A percentile compares a stretch with the other conserved stretches of the same genome.
These are phyloP conservation scores for Tephrocybe rancida DNA, from an alignment of 768 basidiomycete genomes.

Conservation along the genomic window DNA sequence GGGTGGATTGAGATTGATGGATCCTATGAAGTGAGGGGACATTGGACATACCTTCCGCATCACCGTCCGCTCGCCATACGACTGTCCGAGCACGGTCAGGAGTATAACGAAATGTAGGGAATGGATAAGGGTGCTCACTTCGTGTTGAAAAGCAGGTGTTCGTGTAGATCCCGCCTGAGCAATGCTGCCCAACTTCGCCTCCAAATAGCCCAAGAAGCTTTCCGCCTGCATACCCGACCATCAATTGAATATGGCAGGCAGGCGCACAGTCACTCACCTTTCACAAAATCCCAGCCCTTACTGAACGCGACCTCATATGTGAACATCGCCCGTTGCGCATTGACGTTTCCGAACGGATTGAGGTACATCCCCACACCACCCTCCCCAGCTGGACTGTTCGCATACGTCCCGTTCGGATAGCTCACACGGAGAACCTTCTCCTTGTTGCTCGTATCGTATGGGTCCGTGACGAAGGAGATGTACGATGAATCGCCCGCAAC, in stretches of 20 bases:
- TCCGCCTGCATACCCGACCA: background rate
- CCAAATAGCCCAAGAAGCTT: background rate
- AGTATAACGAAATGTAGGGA: background rate
- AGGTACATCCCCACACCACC: background rate
- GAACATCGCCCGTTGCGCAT: background rate
- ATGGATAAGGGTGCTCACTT: background rate
- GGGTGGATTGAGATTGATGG: background rate
- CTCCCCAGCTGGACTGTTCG: background rate
- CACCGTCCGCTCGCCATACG: background rate
- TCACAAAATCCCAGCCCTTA: background rate
- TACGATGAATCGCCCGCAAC: background rate
- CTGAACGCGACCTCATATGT: background rate
- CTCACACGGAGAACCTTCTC: background rate
- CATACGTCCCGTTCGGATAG: conserved; percentile 1
- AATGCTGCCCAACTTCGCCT: background rate
- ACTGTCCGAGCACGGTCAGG: background rate
- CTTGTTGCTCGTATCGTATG: background rate
- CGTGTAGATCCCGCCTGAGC: background rate
- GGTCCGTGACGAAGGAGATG: background rate
- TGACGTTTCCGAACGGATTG: background rate
- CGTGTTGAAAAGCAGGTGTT: background rate
- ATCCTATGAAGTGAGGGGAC: no score
- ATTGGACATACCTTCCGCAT: background rate
- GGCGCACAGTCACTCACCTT: background rate
- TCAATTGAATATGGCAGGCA: background rate